Base-by-base conservation (phyloP, 2,329 filamentous ascomycete genomes). In the Fusarium vanettenii region DNA sequence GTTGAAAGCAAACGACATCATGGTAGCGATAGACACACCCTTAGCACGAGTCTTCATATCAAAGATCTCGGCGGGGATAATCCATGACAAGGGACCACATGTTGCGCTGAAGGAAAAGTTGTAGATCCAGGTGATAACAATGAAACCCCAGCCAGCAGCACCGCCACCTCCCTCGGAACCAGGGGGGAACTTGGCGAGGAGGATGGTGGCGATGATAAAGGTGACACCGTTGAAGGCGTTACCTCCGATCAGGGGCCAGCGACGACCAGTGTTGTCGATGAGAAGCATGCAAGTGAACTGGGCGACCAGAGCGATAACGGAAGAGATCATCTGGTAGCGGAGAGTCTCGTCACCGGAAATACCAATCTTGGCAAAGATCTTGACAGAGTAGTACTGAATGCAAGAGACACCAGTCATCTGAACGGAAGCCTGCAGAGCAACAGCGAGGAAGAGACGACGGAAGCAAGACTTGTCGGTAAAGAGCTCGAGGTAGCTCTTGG, bases 331-430 rank as follows among this genome's bases (percentile, higher is more conserved):
- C 80, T 95, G 93, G 81, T 95, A 95, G 73, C 92, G 90, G 45
- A 95, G 87, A 0, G 93, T 91, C 31, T 93, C 87, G 61, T 90
- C 85, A 25, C 88, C 87, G 0, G 83, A 80, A 74, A 95, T 94
- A 31, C 93, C 92, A 74, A 94, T 93, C 79, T 93, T 89, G 2
- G 82, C 84, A 82, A 93, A 94, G 74, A 94, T 94, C 4, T 79
- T 82, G 20, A 92, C 89, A 0, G 90, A 92, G 82, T 92, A 95
- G 82, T 95, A 95, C 80, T 95, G 93, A 73, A 95, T 94, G 1
- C 92, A 91, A 2, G 87, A 90, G 0, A 93, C 92, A 73, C 93
- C 93, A 0, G 93, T 95, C 92, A 95, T 94, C 80, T 95, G 93
- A 4, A 92, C 87, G 0, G 89, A 90, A 0, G 91, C 93, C 80